phyloP scores from a whole-genome alignment of 2,329 filamentous ascomycete species.

The Elsinoe perseae region DNA sequence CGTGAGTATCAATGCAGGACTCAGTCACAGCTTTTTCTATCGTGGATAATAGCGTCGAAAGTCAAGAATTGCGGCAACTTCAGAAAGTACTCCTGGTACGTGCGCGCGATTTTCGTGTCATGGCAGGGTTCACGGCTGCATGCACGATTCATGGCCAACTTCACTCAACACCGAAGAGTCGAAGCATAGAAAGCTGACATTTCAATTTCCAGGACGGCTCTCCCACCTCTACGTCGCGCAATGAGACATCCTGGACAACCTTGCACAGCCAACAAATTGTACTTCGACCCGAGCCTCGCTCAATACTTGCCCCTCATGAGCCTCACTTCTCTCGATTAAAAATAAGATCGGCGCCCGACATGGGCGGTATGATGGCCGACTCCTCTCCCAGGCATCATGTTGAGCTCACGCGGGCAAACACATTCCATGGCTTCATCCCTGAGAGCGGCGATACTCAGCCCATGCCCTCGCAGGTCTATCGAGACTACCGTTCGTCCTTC shows the following conservation, averaged over 20 bases:
- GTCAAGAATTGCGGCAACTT: slow-evolving; percentile 7
- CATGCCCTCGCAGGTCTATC: slow-evolving; percentile 40
- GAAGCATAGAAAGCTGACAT: no score
- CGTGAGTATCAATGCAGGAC: background rate
- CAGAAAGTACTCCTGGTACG: slow-evolving; percentile 3
- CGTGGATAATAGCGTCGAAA: slow-evolving; percentile 18
- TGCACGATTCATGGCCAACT: background rate
- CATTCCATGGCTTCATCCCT: slow-evolving; percentile 32
- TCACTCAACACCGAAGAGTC: no score
- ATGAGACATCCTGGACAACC: no score
- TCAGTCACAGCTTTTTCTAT: background rate
- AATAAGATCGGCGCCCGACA: slow-evolving; percentile 12
- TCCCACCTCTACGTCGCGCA: no score
- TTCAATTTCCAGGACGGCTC: no score
- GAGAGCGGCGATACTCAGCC: slow-evolving; percentile 41
- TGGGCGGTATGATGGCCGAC: slow-evolving; percentile 14
- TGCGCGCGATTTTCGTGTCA: slow-evolving; percentile 7
- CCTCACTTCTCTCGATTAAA: background rate
- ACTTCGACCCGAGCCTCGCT: background rate
- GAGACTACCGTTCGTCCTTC: slow-evolving; percentile 24
- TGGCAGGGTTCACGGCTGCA: background rate
- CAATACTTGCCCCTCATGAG: background rate
- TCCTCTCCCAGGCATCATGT: slow-evolving; percentile 4
- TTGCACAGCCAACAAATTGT: background rate
- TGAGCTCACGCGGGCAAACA: slow-evolving; percentile 22